Base-by-base conservation (phyloP, 2,329 filamentous ascomycete genomes). In the Verruconis gallopava region DNA sequence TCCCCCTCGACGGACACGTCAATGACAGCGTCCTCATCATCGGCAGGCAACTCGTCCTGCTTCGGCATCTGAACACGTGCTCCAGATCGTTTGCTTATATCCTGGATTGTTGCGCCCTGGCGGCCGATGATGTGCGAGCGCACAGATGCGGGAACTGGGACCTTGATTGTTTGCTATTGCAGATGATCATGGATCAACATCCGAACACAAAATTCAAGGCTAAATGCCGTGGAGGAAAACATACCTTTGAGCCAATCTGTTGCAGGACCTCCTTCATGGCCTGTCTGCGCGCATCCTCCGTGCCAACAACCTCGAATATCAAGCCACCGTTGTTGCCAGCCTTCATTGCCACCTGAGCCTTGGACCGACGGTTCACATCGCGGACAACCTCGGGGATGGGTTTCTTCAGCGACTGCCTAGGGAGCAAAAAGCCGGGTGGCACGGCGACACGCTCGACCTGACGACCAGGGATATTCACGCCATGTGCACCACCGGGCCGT, bases 91-190 rank as follows among this genome's bases (percentile, higher is more conserved):
- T 89, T 84, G 63, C 89, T 84, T 41, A 98, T 78, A 37, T 81
- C 75, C 65, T 93, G 89, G 59, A 98, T 93, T 47, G 81, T 89
- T 19, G 85, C 75, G 45, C 93, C 93, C 56, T 82, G 79, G 56
- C 85, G 86, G 52, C 91, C 93, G 58, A 98, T 96, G 61, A 98
- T 88, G 61, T 89, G 81, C 41, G 88, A 77, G 47, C 86, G 79
- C 17, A 85, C 77, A 30, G 85, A 89, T 38, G 80, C 74, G 40
- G 89, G 91, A 49, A 98, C 81, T 2, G 83, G 71, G 38, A 96
- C 76, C 49, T 77, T 80, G 55, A 84, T 71, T 40, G 72, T 71
- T 68, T 78, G 73, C 73, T 79, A 39, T 18, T n/a, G n/a, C n/a
- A n/a, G n/a, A n/a, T n/a, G n/a, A 30, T 14, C 25, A 11, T 14